phyloP scores from a whole-genome alignment of 192 early-diverging fungal genomes.

The Coemansia aciculifera region DNA sequence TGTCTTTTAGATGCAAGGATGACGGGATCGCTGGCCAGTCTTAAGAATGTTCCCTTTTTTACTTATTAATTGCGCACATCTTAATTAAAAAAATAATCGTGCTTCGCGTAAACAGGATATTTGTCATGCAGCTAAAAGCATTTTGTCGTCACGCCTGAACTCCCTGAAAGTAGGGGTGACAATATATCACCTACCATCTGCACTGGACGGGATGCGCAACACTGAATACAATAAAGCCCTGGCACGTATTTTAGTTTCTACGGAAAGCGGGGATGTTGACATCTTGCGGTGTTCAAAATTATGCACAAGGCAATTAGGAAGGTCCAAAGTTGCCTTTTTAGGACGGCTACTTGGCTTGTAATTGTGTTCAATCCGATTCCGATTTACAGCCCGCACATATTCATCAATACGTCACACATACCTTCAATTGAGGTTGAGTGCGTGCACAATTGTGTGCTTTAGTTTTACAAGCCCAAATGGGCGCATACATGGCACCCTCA shows the following conservation, averaged over 20 bases:
- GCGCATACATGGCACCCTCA: background rate
- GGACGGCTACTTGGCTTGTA: background rate
- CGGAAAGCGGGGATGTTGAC: background rate
- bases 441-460: background rate
- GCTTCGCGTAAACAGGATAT: background rate
- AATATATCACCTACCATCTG: background rate
- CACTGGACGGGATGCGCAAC: background rate
- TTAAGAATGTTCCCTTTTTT: background rate
- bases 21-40: background rate
- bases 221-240: background rate
- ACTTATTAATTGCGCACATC: background rate
- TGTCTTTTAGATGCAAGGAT: background rate
- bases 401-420: background rate
- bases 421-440: background rate
- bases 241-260: background rate
- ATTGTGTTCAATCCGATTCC: constrained; percentile 1
- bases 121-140: background rate
- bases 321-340: background rate
- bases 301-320: background rate
- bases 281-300: background rate
- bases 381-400: background rate
- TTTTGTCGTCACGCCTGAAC: background rate
- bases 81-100: background rate
- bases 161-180: background rate
- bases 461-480: background rate